Evolutionary conservation across 148 eudicot genomes (phyloP).

Genomic region (Vaccinium myrtillus): DNA sequence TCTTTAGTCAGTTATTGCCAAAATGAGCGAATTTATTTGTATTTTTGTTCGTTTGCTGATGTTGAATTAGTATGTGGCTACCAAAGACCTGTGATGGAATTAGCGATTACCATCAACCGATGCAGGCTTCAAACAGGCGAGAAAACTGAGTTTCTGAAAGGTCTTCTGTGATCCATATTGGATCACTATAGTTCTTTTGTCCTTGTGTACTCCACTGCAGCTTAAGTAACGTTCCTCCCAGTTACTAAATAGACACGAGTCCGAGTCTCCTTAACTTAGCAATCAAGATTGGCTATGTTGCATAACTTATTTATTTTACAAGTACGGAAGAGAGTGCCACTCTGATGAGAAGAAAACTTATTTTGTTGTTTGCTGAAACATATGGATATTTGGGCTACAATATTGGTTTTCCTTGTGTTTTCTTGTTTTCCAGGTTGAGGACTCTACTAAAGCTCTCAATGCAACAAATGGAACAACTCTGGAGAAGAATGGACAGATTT

Average conservation of each 20-base stretch:
- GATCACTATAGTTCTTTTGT: not conserved
- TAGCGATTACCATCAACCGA: not conserved
- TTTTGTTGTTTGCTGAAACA: not conserved
- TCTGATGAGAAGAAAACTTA: not conserved
- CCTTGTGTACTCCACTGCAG: not conserved
- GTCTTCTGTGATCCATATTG: not conserved
- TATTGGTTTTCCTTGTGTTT: slow-evolving; percentile 2
- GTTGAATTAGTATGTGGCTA: not conserved
- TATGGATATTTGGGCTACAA: not conserved
- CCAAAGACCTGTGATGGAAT: not conserved
- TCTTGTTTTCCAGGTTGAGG: slow-evolving; percentile 63
- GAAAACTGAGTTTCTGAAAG: not conserved
- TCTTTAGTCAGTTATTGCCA: not conserved
- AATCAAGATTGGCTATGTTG: not conserved
- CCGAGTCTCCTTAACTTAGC: not conserved
- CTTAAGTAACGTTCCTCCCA: not conserved
- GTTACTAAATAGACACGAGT: not conserved
- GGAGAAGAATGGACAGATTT: slow-evolving; percentile 90
- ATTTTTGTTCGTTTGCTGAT: not conserved
- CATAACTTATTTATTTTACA: not conserved
- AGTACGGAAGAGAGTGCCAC: not conserved
- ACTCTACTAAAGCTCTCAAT: slow-evolving; percentile 93
- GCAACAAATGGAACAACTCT: slow-evolving; percentile 84
- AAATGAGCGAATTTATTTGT: not conserved
- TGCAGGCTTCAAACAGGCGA: not conserved